A percentile compares a stretch with the other conserved stretches of the same genome.
These are phyloP conservation scores for Endocalyx cinctus DNA, from an alignment of 2,329 filamentous ascomycete genomes.

Conservation along the genomic window DNA sequence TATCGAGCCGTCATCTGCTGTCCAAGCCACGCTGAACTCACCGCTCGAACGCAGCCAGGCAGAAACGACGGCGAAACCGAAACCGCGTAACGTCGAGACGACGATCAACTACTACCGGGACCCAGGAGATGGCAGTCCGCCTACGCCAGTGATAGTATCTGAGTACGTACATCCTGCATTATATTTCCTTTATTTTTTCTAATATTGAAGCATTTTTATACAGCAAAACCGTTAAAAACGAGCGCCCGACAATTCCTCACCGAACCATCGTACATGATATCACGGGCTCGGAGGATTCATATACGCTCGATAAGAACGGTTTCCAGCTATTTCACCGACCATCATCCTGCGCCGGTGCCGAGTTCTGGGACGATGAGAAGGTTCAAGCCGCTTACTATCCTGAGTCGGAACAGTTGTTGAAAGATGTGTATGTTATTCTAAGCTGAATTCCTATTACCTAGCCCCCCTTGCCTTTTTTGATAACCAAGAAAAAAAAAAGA, in stretches of 20 bases:
- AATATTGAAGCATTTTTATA: not conserved
- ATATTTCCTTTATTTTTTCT: no score
- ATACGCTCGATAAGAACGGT: slow-evolving; percentile 36
- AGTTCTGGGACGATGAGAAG: slow-evolving; percentile 47
- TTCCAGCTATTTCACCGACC: slow-evolving; percentile 33
- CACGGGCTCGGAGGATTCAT: slow-evolving; percentile 33
- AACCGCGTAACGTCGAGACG: slow-evolving; percentile 14
- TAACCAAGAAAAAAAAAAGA: no score
- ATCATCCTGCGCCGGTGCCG: slow-evolving; percentile 20
- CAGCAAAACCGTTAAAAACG: slow-evolving; percentile 25
- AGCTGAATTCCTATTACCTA: not conserved
- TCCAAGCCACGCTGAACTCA: not conserved
- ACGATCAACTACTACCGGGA: slow-evolving; percentile 26
- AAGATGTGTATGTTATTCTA: slow-evolving; percentile 36
- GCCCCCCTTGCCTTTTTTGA: slow-evolving; percentile 32
- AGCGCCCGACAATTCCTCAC: slow-evolving; percentile 42
- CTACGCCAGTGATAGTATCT: slow-evolving; percentile 22
- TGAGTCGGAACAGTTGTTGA: slow-evolving; percentile 64
- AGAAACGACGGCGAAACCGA: not conserved
- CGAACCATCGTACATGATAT: slow-evolving; percentile 36
- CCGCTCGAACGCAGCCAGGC: no score
- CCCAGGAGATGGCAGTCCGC: slow-evolving; percentile 22
- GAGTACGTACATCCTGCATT: slow-evolving; percentile 11
- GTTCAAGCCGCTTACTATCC: slow-evolving; percentile 66
- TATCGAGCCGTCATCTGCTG: not conserved